Base-by-base conservation (phyloP, 2,329 filamentous ascomycete species). In the Monosporascus sp. region DNA sequence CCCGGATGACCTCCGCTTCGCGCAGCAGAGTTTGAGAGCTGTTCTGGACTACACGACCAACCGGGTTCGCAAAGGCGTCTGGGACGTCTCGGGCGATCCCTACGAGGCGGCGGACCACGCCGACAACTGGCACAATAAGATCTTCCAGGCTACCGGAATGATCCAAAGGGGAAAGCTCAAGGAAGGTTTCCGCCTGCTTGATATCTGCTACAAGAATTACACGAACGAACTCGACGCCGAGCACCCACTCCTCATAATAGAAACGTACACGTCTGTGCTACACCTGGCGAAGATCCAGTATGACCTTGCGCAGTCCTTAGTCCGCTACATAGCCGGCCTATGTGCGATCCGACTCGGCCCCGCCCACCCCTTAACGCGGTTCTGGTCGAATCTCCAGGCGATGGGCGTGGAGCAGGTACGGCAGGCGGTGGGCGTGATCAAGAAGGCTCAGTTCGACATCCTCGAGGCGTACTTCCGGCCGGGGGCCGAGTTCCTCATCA, bases 321-420 rank as follows among this genome's bases (percentile, higher is more conserved):
- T 57, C 24, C 43, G 49, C 16, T 57, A 57, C 44, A 16, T 57
- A 1, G 48, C 31, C n/a, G 40, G 37, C 19, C 37, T 57, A 11
- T 49, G 41, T 38, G 17, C 3, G 3, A 52, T 57, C 41, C 47
- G 50, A 24, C 55, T 57, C 3, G 55, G 52, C 3, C 20, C 44
- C 1, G 9, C n/a, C 11, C 52, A 57, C 35, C 52, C 55, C 7
- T 50, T 51, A 11, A 47, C 52, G 14, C 41, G 48, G 5, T 37
- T 57, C 26, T 57, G 55, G 55, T 22, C 20, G 6, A 22, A 44
- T 8, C 44, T 57, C 17, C n/a, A 26, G 7, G 20, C 43, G 16
- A 50, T 52, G 47, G 43, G 52, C 7, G 27, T 51, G 27, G 24
- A 22, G 31, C 19, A 40, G 31, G 47, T 48, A 5, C 26, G 20